Base-by-base conservation (phyloP, 257 asterid genomes). In the Prunella vulgaris region DNA sequence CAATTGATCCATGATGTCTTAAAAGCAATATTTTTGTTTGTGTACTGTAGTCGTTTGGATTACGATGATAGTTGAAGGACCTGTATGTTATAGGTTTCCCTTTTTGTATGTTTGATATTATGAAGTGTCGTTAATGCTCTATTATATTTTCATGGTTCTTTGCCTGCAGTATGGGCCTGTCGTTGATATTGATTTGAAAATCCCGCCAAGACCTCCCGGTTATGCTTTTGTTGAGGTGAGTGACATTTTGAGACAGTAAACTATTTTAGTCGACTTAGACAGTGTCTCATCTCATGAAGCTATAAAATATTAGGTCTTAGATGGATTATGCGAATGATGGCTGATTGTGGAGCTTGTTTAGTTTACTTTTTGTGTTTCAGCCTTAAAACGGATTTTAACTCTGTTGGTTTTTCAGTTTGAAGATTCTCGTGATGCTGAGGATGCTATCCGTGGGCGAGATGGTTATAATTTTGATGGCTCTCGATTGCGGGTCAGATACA, bases 211-310 rank as follows among this genome's bases (percentile, higher is more conserved):
- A 51, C 96, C 96, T 48, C 97, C 97, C 72, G 96, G 92, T 62
- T 90, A 85, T 81, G 96, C 92, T 14, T 90, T 90, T 75, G 94
- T 90, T 17, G 96, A 90, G 97, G 97, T 90, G 79, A 72, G 88
- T 33, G 51, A 40, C 60, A 42, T 12, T 69, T 52, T 42, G 59
- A 30, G 32, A 13, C 52, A 10, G 33, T 7, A 5, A 54, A 58
- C 20, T 42, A 44, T 53, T 25, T 69, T 17, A 51, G 30, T 57
- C 20, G 37, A 51, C 44, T 15, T 49, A 65, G 18, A 13, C 15
- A 3, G 3, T 38, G 66, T n/a, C 54, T 14, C 40, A 22, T 33
- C 32, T 49, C 6, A 32, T 64, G 64, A 61, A 10, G 40, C 59
- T 38, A 71, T 12, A 2, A 48, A 28, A 6, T 64, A 33, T 66